Conservation (phyloP, 2,329 filamentous ascomycete species). For the Pseudofabraea citricarpa region DNA sequence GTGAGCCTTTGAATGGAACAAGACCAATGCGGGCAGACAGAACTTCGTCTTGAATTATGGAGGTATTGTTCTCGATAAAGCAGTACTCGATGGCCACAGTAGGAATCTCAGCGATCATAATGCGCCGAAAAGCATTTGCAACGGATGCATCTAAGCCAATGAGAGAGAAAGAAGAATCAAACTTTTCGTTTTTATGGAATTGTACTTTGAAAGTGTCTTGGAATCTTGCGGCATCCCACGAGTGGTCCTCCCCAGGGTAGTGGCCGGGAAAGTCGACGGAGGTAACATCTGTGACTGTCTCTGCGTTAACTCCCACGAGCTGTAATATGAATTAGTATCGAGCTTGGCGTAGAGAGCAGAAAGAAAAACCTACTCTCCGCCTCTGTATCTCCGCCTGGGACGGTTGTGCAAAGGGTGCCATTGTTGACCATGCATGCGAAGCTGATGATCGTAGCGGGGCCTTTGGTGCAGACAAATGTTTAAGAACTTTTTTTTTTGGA, state of each 20-base stretch:
- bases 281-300: slow-evolving; percentile 84
- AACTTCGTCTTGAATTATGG: slow-evolving; percentile 96
- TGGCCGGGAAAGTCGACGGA: slow-evolving; percentile 92
- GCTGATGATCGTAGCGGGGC: no score
- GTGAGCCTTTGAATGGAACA: slow-evolving; percentile 78
- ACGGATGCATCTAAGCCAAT: slow-evolving; percentile 88
- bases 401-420: slow-evolving; percentile 39
- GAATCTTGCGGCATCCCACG: slow-evolving; percentile 74
- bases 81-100: slow-evolving; percentile 92
- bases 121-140: slow-evolving; percentile 95
- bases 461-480: no score
- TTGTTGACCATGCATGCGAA: slow-evolving; percentile 24
- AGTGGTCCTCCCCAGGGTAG: slow-evolving; percentile 81
- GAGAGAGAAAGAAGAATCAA: slow-evolving; percentile 83
- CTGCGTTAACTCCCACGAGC: slow-evolving; percentile 82
- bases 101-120: slow-evolving; percentile 89
- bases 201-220: slow-evolving; percentile 64
- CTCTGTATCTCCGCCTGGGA: slow-evolving; percentile 53
- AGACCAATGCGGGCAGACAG: slow-evolving; percentile 85
- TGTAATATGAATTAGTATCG: no score
- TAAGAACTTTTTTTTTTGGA: no score
- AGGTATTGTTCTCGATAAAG: slow-evolving; percentile 94
- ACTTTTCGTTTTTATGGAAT: slow-evolving; percentile 77
- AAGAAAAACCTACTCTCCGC: slow-evolving; percentile 47
- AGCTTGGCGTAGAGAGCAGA: no score